Percentiles rank a stretch among this genome's conserved stretches.
These are phyloP conservation scores for Suillus placidus DNA, from an alignment of 768 basidiomycete genomes.

Conservation along the genomic window DNA sequence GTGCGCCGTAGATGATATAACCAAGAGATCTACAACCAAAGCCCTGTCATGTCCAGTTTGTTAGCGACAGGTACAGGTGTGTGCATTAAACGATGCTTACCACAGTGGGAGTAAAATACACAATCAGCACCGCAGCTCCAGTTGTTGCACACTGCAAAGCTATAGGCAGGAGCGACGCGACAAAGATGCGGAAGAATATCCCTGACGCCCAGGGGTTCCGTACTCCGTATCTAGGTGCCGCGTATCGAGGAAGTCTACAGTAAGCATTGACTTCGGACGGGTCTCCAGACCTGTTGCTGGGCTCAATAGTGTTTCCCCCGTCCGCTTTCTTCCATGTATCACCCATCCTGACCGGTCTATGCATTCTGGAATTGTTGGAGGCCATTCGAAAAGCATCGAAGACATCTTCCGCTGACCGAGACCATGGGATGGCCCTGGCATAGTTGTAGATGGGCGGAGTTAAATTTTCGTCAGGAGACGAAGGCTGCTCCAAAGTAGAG, in stretches of 20 bases:
- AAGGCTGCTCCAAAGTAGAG: neutral
- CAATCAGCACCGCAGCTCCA: conserved; percentile 27
- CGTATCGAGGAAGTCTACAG: conserved; percentile 13
- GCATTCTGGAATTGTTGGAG: conserved; percentile 13
- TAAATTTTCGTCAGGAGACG: conserved; percentile 28
- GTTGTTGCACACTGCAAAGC: conserved; percentile 30
- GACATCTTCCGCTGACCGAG: conserved; percentile 12
- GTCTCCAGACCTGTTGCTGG: conserved; percentile 13
- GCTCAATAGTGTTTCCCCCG: conserved; percentile 6
- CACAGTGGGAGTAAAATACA: conserved; percentile 29
- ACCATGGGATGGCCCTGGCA: conserved; percentile 25
- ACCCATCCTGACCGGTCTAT: conserved; percentile 13
- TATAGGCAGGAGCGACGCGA: conserved; percentile 25
- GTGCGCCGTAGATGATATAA: conserved; percentile 32
- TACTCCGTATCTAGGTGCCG: neutral
- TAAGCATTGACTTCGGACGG: conserved; percentile 18
- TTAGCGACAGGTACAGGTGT: neutral
- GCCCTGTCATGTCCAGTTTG: conserved; percentile 16
- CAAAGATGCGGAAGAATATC: conserved; percentile 19
- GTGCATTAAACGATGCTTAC: conserved; percentile 7
- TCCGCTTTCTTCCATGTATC: conserved; percentile 9
- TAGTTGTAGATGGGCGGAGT: conserved; percentile 31
- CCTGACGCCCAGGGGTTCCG: conserved; percentile 21
- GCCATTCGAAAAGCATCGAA: conserved; percentile 7
- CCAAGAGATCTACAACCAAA: conserved; percentile 38